phyloP scores from a whole-genome alignment of 169 alveolate genomes.

The Cryptosporidium xiaoi region DNA sequence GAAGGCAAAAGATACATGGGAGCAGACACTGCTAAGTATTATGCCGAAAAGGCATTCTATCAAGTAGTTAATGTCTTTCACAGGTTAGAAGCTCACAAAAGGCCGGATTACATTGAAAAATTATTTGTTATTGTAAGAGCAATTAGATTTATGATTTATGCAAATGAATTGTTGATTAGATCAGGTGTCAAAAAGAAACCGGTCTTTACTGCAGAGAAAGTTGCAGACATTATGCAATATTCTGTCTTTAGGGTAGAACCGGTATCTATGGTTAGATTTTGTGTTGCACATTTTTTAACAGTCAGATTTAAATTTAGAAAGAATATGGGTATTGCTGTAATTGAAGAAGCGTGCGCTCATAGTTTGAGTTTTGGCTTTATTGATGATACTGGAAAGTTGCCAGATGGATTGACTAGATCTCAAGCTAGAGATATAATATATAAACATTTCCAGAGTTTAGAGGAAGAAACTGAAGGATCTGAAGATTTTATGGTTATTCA shows the following conservation, averaged over 20 bases:
- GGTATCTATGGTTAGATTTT: conserved; percentile 61
- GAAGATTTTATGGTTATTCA: conserved; percentile 24
- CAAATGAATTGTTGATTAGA: conserved; percentile 40
- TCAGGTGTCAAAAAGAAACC: conserved; percentile 68
- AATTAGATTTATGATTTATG: conserved; percentile 69
- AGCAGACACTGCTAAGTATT: conserved; percentile 19
- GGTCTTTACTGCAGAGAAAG: conserved; percentile 21
- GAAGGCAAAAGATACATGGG: conserved; percentile 49
- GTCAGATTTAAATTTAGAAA: conserved; percentile 47
- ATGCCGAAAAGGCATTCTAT: conserved; percentile 15
- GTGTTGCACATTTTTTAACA: conserved; percentile 47
- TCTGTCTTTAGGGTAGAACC: conserved; percentile 65
- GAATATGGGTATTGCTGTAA: conserved; percentile 58
- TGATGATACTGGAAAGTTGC: conserved; percentile 54
- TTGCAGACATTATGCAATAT: conserved; percentile 64
- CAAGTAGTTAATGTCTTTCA: conserved; percentile 7
- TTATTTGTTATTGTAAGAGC: conserved; percentile 58
- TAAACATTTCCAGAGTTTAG: conserved; percentile 27
- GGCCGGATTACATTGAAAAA: conserved; percentile 69
- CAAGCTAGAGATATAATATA: conserved; percentile 53
- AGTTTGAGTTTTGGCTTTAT: conserved; percentile 70
- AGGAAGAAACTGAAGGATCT: conserved; percentile 19
- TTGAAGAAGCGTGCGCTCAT: conserved; percentile 75
- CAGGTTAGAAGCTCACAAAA: conserved; percentile 43
- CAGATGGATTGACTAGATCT: conserved; percentile 23